phyloP scores from a whole-genome alignment of 1,284 basidiomycete genomes.

The Ceratobasidium sp. region DNA sequence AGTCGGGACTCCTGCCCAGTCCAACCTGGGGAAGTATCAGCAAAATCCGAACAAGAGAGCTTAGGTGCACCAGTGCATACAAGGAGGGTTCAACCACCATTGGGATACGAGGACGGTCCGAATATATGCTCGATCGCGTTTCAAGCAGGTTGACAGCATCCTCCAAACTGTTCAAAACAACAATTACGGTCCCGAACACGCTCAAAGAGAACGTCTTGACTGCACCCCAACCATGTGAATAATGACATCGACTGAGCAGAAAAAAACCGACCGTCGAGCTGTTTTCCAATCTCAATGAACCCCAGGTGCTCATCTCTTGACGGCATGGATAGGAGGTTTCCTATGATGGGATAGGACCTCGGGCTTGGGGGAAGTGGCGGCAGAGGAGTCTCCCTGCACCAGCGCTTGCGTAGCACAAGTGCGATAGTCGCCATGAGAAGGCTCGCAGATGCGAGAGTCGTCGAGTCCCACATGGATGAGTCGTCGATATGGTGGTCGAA shows the following conservation, averaged over 20 bases:
- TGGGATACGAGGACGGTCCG: neutral
- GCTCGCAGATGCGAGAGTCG: too few species aligned
- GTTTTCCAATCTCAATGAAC: slow-evolving; percentile 1
- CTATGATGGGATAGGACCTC: neutral
- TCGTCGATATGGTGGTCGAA: too few species aligned
- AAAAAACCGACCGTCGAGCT: neutral
- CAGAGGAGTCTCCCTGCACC: too few species aligned
- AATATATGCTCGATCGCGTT: slow-evolving; percentile 11
- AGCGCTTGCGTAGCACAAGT: too few species aligned
- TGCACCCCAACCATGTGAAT: neutral
- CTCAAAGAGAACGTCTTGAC: slow-evolving; percentile 2
- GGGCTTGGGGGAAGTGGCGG: too few species aligned
- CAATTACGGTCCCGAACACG: slow-evolving; percentile 4
- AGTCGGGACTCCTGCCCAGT: slow-evolving; percentile 4
- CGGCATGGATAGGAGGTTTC: neutral
- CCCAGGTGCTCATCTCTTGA: neutral
- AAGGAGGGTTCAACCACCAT: slow-evolving; percentile 4
- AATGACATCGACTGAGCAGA: too few species aligned
- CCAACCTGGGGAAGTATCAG: neutral
- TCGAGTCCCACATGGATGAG: too few species aligned
- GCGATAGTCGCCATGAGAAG: too few species aligned
- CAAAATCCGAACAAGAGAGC: neutral
- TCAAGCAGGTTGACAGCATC: slow-evolving; percentile 21
- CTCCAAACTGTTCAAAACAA: neutral
- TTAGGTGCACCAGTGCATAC: neutral